Evolutionary conservation across 179 eudicot species (phyloP).

Genomic region (Silene noctiflora): DNA sequence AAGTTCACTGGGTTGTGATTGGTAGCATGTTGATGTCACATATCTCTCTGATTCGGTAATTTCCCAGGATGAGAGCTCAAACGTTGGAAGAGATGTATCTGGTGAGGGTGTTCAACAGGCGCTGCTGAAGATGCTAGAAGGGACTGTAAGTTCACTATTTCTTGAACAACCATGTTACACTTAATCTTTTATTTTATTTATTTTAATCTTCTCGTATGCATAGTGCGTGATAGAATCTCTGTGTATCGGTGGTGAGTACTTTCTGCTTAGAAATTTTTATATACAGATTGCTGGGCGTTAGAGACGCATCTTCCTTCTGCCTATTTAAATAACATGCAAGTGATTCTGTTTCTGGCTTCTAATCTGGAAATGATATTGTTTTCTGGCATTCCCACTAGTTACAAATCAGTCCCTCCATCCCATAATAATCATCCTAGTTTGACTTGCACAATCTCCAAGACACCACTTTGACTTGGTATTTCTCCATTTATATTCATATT

Average conservation of each 20-base stretch:
- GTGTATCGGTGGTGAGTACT: too few species aligned
- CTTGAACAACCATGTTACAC: too few species aligned
- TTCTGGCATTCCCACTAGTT: too few species aligned
- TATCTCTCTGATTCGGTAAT: not conserved
- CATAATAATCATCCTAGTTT: too few species aligned
- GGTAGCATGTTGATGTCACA: conserved; percentile 2
- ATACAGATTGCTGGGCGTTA: not conserved
- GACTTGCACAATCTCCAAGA: too few species aligned
- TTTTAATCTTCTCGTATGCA: not conserved
- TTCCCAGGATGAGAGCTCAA: conserved; percentile 70
- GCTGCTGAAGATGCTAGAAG: conserved; percentile 88
- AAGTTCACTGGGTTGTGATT: not conserved
- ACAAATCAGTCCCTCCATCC: too few species aligned
- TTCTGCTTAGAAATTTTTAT: too few species aligned
- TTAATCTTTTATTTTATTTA: not conserved
- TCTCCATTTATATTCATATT: too few species aligned
- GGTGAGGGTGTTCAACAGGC: conserved; percentile 99
- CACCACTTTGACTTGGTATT: too few species aligned
- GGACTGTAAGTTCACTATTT: conserved; percentile 33
- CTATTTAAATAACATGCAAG: not conserved
- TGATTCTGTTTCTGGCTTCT: not conserved
- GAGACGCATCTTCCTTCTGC: not conserved
- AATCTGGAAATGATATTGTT: too few species aligned
- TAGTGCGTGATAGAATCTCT: too few species aligned
- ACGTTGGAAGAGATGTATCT: conserved; percentile 88